These are phyloP conservation scores for Pestalotiopsis sp. DNA, from an alignment of 2,329 filamentous ascomycete genomes.

Conservation along the genomic window DNA sequence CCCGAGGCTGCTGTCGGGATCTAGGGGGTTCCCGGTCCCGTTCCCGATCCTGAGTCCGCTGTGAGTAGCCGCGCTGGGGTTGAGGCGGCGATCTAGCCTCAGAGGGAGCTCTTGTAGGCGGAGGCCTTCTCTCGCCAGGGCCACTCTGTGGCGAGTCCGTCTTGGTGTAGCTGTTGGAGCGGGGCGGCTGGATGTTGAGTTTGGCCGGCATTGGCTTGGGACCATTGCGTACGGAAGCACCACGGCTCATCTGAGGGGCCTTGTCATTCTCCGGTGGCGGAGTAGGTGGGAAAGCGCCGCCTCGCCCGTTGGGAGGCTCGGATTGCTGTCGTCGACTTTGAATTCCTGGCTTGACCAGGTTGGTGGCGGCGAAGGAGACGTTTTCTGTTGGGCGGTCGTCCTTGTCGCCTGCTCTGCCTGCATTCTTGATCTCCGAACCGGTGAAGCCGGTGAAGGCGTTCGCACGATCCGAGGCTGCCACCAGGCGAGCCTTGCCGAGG, in stretches of 20 bases:
- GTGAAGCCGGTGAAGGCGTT: conserved; percentile 83
- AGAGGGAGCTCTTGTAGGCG: conserved; percentile 37
- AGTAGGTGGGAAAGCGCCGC: conserved; percentile 88
- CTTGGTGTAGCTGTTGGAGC: conserved; percentile 56
- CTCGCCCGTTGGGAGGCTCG: conserved; percentile 75
- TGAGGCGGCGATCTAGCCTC: conserved; percentile 47
- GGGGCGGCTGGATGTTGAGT: conserved; percentile 58
- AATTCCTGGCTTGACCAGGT: conserved; percentile 85
- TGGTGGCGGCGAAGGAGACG: conserved; percentile 88
- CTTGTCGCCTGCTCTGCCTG: conserved; percentile 54
- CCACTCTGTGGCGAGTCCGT: conserved; percentile 44
- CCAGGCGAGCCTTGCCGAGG: conserved; percentile 89
- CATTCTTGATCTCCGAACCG: conserved; percentile 76
- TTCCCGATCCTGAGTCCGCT: conserved; percentile 30
- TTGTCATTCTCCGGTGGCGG: conserved; percentile 89
- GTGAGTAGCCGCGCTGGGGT: conserved; percentile 43
- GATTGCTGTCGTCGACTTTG: conserved; percentile 81
- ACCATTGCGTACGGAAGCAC: conserved; percentile 61
- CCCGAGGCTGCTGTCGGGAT: conserved; percentile 38
- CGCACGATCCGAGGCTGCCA: conserved; percentile 79
- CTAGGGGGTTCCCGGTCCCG: conserved; percentile 19
- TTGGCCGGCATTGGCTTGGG: conserved; percentile 62
- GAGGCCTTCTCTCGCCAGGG: conserved; percentile 20
- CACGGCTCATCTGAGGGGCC: conserved; percentile 47
- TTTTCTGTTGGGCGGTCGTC: conserved; percentile 83